phyloP scores from a whole-genome alignment of 2,329 filamentous ascomycete genomes.

The Colletotrichum graminicola region DNA sequence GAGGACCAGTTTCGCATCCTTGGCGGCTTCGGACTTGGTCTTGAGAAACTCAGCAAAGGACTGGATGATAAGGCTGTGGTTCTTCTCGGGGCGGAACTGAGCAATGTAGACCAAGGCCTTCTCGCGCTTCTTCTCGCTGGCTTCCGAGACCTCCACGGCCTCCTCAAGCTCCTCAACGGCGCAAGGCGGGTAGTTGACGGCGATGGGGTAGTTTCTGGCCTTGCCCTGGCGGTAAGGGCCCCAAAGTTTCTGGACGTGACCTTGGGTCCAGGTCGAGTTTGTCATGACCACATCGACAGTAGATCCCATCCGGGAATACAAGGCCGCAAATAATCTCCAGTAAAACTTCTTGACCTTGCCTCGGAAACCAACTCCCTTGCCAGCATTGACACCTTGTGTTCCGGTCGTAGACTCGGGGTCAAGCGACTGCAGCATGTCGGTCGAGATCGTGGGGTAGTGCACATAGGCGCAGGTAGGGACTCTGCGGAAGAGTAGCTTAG shows the following conservation, averaged over 20 bases:
- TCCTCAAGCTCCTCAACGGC: constrained; percentile 87
- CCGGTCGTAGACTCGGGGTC: constrained; percentile 71
- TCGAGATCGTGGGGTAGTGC: constrained; percentile 98
- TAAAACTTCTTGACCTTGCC: constrained; percentile 83
- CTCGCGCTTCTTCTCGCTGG: constrained; percentile 77
- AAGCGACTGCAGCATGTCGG: constrained; percentile 92
- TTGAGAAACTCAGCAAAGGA: constrained; percentile 84
- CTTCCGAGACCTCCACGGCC: constrained; percentile 77
- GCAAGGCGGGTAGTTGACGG: constrained; percentile 90
- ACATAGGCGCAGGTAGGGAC: constrained; percentile 94
- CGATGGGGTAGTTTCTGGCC: constrained; percentile 65
- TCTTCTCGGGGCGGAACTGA: constrained; percentile 97
- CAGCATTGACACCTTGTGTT: constrained; percentile 82
- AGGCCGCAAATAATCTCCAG: constrained; percentile 85
- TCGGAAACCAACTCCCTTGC: constrained; percentile 78
- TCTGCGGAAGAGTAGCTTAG: constrained; percentile 81
- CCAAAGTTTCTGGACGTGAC: constrained; percentile 86
- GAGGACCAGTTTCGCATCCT: constrained; percentile 78
- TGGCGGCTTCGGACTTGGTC: constrained; percentile 62
- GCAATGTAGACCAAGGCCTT: constrained; percentile 90
- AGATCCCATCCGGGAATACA: constrained; percentile 87
- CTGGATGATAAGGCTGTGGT: constrained; percentile 87
- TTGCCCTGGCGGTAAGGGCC: constrained; percentile 65
- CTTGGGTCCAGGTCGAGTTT: constrained; percentile 94
- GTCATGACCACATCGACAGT: constrained; percentile 96